Evolutionary conservation across 192 early-diverging fungal species (phyloP).

Genomic region (Umbelopsis sp.): DNA sequence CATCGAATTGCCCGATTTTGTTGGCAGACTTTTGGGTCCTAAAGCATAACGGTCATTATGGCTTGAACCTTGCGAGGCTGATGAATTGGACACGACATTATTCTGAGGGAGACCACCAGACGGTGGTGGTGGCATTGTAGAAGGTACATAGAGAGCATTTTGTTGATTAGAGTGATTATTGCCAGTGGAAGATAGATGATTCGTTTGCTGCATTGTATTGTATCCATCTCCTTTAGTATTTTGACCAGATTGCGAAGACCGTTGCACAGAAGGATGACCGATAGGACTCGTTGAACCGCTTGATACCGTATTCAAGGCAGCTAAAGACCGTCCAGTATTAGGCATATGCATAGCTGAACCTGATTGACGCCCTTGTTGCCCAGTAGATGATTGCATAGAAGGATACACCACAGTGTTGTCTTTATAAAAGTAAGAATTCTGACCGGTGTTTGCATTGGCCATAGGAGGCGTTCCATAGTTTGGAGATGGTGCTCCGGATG

Average conservation of each 20-base stretch:
- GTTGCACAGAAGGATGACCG: slow-evolving; percentile 8
- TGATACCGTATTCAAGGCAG: neutral
- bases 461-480: slow-evolving; percentile 4
- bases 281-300: slow-evolving; percentile 1
- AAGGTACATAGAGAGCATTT: slow-evolving; percentile 14
- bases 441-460: slow-evolving; percentile 7
- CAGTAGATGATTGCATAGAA: slow-evolving; percentile 1
- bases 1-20: neutral
- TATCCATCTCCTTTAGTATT: slow-evolving; percentile 5
- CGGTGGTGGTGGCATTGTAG: slow-evolving; percentile 11
- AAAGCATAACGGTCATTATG: neutral
- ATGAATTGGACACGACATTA: neutral
- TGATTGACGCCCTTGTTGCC: slow-evolving; percentile 2
- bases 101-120: neutral
- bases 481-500: slow-evolving; percentile 13
- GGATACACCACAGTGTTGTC: slow-evolving; percentile 12
- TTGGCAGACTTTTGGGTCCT: neutral
- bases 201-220: neutral
- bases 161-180: neutral
- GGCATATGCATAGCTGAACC: neutral
- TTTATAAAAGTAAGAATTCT: slow-evolving; percentile 17
- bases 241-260: neutral
- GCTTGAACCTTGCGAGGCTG: neutral
- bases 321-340: neutral
- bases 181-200: neutral